Base-by-base conservation (phyloP, 331 rosid species). In the Rhamnella rubrinervis region DNA sequence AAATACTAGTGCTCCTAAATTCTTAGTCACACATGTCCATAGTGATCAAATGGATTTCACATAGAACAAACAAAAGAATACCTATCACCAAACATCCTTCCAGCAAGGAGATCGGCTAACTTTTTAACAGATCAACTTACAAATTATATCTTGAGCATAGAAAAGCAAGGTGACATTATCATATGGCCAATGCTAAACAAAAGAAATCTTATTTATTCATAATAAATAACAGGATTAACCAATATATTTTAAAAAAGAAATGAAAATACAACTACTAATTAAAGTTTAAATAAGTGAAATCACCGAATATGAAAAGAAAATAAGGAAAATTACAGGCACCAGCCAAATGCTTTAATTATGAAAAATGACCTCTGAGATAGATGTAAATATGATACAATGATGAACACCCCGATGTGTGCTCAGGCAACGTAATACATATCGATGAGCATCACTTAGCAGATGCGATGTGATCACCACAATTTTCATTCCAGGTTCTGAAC, bases 361-460 rank as follows among this genome's bases (percentile, higher is more conserved):
- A 44, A 77, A 76, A 81, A 76, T 85, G 80, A 93, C 98, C 98
- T 93, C 98, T 35, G 98, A 90, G 79, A 93, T 88, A 62, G 98
- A 86, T 53, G 97, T 90, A 78, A 86, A 85, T 81, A 93, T 77
- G 58, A 68, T 80, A 84, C 97, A 93, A 52, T 35, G 76, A 49
- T 17, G 88, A 75, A 90, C 85, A 73, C 62, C 85, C 82, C 71
- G 93, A 84, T 88, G 98, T 26, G 89, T 71, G 73, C 85, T 79
- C 73, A 93, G 83, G 78, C 98, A 93, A 57, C 97, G 96, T 71
- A 90, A 79, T 80, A 93, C 86, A 70, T 88, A 93, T 71, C 98
- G 97, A 83, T 90, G 98, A 60, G 96, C 91, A 64, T 93, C 92
- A 77, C 98, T 93, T 47, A 93, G 84, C 31, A 93, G 84, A 72